These are phyloP conservation scores for Dictyophora rubrovolvata DNA, from an alignment of 768 basidiomycete genomes.

Conservation along the genomic window DNA sequence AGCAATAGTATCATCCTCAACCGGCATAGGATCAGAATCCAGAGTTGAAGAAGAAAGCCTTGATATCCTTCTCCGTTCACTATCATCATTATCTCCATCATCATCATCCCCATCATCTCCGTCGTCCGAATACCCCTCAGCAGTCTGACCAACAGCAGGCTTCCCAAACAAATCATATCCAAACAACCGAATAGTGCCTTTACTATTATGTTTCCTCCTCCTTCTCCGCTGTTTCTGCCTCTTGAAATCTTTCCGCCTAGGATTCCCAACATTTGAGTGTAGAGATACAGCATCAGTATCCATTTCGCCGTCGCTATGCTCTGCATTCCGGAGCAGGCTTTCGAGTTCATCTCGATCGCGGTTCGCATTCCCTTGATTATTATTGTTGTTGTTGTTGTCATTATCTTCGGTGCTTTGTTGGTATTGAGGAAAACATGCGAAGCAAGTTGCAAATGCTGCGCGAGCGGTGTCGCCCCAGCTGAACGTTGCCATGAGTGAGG, in stretches of 20 bases:
- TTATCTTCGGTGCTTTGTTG: constrained; percentile 31
- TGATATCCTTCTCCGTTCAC: constrained; percentile 11
- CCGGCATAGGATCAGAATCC: constrained; percentile 61
- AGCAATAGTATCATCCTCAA: constrained; percentile 49
- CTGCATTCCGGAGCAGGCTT: constrained; percentile 36
- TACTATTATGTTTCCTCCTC: constrained; percentile 16
- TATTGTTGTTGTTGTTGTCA: constrained; percentile 19
- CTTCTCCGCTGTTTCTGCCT: constrained; percentile 23
- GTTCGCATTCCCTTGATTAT: constrained; percentile 17
- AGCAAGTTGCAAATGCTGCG: constrained; percentile 49
- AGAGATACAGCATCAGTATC: constrained; percentile 57
- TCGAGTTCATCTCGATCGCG: constrained; percentile 34
- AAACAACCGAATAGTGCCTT: constrained; percentile 42
- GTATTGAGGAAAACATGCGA: constrained; percentile 38
- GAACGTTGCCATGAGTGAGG: constrained; percentile 29
- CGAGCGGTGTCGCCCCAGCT: constrained; percentile 56
- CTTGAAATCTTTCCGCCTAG: constrained; percentile 20
- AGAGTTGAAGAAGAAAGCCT: constrained; percentile 35
- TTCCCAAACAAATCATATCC: constrained; percentile 62
- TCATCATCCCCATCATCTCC: constrained; percentile 22
- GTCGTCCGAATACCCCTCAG: constrained; percentile 47
- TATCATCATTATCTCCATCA: constrained; percentile 12
- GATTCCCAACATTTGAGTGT: constrained; percentile 47
- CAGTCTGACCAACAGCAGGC: constrained; percentile 28
- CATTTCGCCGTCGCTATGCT: constrained; percentile 27